phyloP scores from a whole-genome alignment of 352 stramenopile species.

The Globisporangium takayamanum region DNA sequence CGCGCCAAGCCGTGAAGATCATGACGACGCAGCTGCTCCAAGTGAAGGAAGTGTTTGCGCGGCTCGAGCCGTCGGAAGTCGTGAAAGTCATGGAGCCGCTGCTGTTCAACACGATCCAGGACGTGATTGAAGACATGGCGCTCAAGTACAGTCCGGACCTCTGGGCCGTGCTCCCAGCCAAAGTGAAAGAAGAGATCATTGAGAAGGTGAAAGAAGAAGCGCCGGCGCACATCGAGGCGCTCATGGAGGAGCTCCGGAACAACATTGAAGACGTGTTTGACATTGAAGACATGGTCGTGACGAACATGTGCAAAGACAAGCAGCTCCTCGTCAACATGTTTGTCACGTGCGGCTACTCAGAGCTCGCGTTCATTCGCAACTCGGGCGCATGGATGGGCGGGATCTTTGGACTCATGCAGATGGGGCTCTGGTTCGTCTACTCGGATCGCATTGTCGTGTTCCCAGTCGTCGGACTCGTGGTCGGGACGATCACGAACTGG shows the following conservation, averaged over 20 bases:
- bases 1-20: slow-evolving; percentile 87
- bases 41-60: slow-evolving; percentile 90
- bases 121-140: slow-evolving; percentile 85
- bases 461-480: slow-evolving; percentile 90
- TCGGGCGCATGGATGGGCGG: slow-evolving; percentile 89
- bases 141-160: slow-evolving; percentile 86
- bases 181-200: slow-evolving; percentile 89
- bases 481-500: slow-evolving; percentile 97
- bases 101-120: slow-evolving; percentile 86
- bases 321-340: slow-evolving; percentile 95
- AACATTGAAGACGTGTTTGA: slow-evolving; percentile 96
- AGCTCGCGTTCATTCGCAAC: slow-evolving; percentile 90
- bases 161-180: slow-evolving; percentile 66
- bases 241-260: slow-evolving; percentile 94
- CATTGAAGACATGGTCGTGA: slow-evolving; percentile 93
- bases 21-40: slow-evolving; percentile 93
- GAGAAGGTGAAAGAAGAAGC: slow-evolving; percentile 93
- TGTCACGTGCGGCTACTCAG: slow-evolving; percentile 87
- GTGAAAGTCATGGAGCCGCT: slow-evolving; percentile 90
- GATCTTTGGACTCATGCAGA: slow-evolving; percentile 84
- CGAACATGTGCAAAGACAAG: slow-evolving; percentile 92
- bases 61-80: slow-evolving; percentile 88
- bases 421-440: slow-evolving; percentile 87
- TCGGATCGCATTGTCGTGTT: slow-evolving; percentile 81
- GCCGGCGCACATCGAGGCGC: slow-evolving; percentile 85